Evolutionary conservation across 2,329 filamentous ascomycete species (phyloP), one percentile per base, ranked within the genome.

Genomic region (Dendryphion nanum): DNA sequence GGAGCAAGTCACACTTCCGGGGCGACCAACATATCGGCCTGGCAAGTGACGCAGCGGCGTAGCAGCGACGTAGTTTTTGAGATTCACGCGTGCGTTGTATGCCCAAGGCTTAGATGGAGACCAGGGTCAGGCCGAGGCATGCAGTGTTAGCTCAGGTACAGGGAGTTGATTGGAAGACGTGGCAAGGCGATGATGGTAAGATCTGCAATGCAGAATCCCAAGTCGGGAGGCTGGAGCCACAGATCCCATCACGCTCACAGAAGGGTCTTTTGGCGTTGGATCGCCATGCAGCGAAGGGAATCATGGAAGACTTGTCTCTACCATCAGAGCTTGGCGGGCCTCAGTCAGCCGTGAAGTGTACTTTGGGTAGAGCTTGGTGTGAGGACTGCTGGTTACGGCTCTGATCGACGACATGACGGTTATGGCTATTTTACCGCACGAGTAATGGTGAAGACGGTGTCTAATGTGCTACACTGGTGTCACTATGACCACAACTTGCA

Each of bases 61-160:
- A 15, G 28, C n/a, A n/a, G n/a, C n/a, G n/a, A n/a, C n/a, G n/a
- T n/a, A n/a, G n/a, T n/a, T 20, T 18, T 24, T 31, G 30, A 18
- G 35, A 32, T 37, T 14, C 6, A 32, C 36, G 16, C 19, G 17
- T 12, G 29, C 14, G 15, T 33, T 21, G 35, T 34, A 40, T 21
- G 21, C 26, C 42, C 47, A 23, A 13, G 37, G 36, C 34, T 43
- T 38, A 31, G 33, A 38, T 28, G 31, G 42, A 43, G 50, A 48
- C 55, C 6, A 15, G 31, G 49, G 51, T 53, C 31, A 29, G 20
- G 33, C 36, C 34, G 35, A 38, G 30, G 31, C 6, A 44, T 42
- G 42, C 35, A 14, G 26, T 15, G 33, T 18, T 30, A 30, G 44
- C 40, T 50, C 59, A 64, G 61, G 61, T 61, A 64, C 61, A 36